Evolutionary conservation across 306 rosid genomes (phyloP).

Genomic region (Gillenia trifoliata): DNA sequence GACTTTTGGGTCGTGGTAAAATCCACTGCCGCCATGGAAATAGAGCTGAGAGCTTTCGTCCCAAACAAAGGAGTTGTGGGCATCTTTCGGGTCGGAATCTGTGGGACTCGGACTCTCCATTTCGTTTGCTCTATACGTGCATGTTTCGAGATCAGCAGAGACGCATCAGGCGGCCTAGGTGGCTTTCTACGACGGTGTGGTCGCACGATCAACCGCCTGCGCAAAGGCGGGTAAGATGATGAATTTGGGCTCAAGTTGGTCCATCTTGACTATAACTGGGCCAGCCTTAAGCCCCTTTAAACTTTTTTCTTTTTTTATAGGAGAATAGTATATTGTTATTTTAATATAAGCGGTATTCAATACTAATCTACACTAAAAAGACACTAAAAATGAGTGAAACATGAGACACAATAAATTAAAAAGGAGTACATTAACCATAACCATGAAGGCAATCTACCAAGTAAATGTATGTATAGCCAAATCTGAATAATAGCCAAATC

Average conservation of each 20-base stretch:
- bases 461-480: too few relatives aligned
- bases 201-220: neutral
- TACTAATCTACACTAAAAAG: too few relatives aligned
- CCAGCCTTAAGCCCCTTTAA: neutral
- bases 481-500: too few relatives aligned
- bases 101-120: conserved; percentile 10
- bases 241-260: neutral
- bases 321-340: neutral
- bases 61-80: conserved; percentile 57
- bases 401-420: too few relatives aligned
- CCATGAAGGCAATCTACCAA: too few relatives aligned
- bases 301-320: too few relatives aligned
- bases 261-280: neutral
- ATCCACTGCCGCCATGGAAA: conserved; percentile 82
- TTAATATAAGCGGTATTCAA: too few relatives aligned
- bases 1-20: conserved; percentile 81
- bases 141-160: neutral
- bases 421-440: too few relatives aligned
- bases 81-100: conserved; percentile 19
- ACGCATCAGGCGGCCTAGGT: neutral
- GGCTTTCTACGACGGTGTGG: neutral
- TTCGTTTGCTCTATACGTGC: neutral
- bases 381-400: too few relatives aligned
- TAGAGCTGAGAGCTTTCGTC: conserved; percentile 67
- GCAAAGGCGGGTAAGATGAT: neutral